These are phyloP conservation scores for Auriscalpium orientale DNA, from an alignment of 768 basidiomycete species.

Conservation along the genomic window DNA sequence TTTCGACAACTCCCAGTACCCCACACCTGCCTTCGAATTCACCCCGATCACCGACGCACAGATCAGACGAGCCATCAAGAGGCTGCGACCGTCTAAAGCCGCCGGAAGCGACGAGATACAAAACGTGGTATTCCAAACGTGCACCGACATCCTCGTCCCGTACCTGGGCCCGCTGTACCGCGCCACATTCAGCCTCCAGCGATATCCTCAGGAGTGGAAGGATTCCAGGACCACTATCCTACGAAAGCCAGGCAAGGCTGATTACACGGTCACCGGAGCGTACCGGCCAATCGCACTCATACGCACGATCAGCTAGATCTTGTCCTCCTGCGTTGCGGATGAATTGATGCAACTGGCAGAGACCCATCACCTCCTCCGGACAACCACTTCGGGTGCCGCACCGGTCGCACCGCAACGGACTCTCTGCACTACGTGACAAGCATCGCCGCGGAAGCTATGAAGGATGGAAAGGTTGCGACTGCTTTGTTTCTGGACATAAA, in stretches of 20 bases:
- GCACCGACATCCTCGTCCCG: background rate
- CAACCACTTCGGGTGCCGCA: conserved; percentile 31
- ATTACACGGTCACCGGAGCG: conserved; percentile 27
- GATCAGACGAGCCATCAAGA: background rate
- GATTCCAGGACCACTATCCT: conserved; percentile 24
- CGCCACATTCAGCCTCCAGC: background rate
- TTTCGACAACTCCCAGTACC: conserved; percentile 7
- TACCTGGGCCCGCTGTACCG: background rate
- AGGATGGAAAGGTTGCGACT: conserved; percentile 24
- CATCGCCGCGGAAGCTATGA: conserved; percentile 19
- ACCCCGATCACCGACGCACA: conserved; percentile 7
- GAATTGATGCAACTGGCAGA: conserved; percentile 22
- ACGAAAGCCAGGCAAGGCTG: conserved; percentile 26
- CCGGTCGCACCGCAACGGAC: conserved; percentile 27
- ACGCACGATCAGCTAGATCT: conserved; percentile 24
- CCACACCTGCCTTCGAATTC: background rate
- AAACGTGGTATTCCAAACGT: background rate
- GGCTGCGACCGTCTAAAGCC: background rate
- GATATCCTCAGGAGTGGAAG: conserved; percentile 15
- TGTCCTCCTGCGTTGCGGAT: conserved; percentile 17
- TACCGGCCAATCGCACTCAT: conserved; percentile 33
- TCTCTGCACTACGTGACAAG: background rate
- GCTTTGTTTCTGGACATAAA: conserved; percentile 35
- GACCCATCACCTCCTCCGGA: conserved; percentile 23
- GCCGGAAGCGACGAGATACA: background rate